These are phyloP conservation scores for Eucalyptus regnans DNA, from an alignment of 345 rosid genomes.

Conservation along the genomic window DNA sequence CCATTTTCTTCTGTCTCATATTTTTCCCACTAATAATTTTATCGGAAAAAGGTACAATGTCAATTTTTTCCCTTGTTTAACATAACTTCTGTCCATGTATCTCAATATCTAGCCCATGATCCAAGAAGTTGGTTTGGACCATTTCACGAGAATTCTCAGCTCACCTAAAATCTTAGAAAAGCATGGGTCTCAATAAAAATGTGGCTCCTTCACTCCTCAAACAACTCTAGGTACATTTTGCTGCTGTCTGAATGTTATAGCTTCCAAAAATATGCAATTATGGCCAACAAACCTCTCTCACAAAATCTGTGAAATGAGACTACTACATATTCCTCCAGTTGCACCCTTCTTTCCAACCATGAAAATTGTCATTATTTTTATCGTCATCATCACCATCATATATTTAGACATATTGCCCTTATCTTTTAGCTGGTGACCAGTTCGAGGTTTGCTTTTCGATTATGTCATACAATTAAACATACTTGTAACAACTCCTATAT, in stretches of 20 bases:
- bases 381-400: not conserved
- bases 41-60: not conserved
- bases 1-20: not conserved
- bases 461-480: not conserved
- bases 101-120: not conserved
- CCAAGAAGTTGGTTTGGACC: not conserved
- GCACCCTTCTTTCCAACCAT: not conserved
- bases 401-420: not conserved
- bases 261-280: not conserved
- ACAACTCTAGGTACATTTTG: not conserved
- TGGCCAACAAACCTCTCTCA: not conserved
- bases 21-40: not conserved
- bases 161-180: not conserved
- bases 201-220: not conserved
- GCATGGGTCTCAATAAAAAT: not conserved
- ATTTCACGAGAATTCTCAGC: not conserved
- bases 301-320: not conserved
- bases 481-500: not conserved
- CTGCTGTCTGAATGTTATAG: not conserved
- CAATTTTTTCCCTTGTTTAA: not conserved
- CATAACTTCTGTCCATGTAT: not conserved
- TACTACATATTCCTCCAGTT: not conserved
- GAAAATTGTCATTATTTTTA: not conserved
- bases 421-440: not conserved
- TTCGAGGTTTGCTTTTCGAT: not conserved